Conservation (phyloP, 2,329 filamentous ascomycete species). For the Myriosclerotinia scirpicola region DNA sequence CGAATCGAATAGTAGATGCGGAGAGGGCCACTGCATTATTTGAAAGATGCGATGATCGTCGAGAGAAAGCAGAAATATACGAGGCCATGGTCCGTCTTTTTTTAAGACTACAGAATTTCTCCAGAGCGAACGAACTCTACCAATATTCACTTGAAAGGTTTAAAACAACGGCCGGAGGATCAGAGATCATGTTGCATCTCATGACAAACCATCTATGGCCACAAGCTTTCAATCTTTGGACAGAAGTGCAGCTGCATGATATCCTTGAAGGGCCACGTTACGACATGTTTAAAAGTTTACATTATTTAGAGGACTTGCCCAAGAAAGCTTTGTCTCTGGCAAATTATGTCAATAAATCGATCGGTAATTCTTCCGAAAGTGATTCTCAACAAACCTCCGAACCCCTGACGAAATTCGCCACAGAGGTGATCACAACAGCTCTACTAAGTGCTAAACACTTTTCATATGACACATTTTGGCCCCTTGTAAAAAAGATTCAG, state of each 20-base stretch:
- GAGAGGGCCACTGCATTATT: slow-evolving; percentile 50
- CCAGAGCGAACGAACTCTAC: slow-evolving; percentile 40
- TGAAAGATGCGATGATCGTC: slow-evolving; percentile 34
- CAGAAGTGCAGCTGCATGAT: slow-evolving; percentile 24
- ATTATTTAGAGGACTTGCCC: slow-evolving; percentile 10
- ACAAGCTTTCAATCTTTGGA: slow-evolving; percentile 33
- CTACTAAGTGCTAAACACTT: slow-evolving; percentile 28
- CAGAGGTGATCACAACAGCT: slow-evolving; percentile 27
- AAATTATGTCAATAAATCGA: slow-evolving; percentile 23
- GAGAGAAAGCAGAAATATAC: slow-evolving; percentile 48
- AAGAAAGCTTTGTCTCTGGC: slow-evolving; percentile 24
- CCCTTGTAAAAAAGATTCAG: slow-evolving; percentile 30
- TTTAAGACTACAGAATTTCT: slow-evolving; percentile 44
- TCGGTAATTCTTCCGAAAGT: not conserved
- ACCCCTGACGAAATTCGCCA: slow-evolving; percentile 28
- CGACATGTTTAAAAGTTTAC: slow-evolving; percentile 25
- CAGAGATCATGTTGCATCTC: slow-evolving; percentile 34
- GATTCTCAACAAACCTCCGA: not conserved
- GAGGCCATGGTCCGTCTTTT: slow-evolving; percentile 47
- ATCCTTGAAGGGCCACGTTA: slow-evolving; percentile 17
- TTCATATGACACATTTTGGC: slow-evolving; percentile 25
- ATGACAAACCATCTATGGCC: slow-evolving; percentile 32
- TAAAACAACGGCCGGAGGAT: slow-evolving; percentile 29
- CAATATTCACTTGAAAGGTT: slow-evolving; percentile 27
- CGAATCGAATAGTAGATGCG: slow-evolving; percentile 43